Evolutionary conservation across 73 alveolate species (phyloP).

Genomic region (Tetrahymena malaccensis): DNA sequence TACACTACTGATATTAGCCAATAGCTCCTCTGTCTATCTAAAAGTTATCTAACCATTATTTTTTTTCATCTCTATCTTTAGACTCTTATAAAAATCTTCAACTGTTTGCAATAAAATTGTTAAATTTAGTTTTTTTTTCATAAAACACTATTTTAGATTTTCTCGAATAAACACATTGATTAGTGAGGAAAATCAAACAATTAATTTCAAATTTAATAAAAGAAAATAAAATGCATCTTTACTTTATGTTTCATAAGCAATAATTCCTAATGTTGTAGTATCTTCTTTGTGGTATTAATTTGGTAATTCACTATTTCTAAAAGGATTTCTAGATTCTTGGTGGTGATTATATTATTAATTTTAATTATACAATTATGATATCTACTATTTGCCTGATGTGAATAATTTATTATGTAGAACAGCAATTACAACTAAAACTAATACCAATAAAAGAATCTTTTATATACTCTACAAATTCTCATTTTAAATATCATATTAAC

Average conservation of each 20-base stretch:
- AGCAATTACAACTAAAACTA: background rate
- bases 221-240: background rate
- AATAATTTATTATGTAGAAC: background rate
- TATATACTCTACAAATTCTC: no score
- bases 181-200: background rate
- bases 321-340: background rate
- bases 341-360: background rate
- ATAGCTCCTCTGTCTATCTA: background rate
- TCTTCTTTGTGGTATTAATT: background rate
- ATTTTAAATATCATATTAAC: background rate
- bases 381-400: background rate
- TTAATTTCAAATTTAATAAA: background rate
- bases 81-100: background rate
- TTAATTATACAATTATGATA: no score
- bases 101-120: background rate
- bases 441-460: background rate
- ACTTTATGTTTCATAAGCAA: background rate
- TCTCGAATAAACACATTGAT: background rate
- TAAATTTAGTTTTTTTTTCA: background rate
- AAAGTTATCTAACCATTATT: background rate
- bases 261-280: background rate
- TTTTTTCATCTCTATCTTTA: background rate
- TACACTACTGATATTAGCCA: background rate
- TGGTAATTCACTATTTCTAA: background rate
- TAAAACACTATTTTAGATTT: background rate